Base-by-base conservation (phyloP, 2,329 filamentous ascomycete species). In the Epichloe scottii region DNA sequence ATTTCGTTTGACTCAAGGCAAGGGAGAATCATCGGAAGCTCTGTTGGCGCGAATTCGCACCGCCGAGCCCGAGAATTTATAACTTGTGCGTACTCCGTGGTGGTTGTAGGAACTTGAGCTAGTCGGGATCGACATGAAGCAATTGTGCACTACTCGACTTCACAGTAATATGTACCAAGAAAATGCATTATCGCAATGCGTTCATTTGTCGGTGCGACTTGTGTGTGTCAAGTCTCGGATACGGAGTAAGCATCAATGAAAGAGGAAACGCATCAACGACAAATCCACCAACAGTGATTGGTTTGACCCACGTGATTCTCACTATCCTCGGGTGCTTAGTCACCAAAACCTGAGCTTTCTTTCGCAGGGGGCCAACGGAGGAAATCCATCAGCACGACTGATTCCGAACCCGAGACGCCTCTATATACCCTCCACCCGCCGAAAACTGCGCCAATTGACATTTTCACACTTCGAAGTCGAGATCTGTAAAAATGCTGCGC, bases 401-500 rank as follows among this genome's bases (percentile, higher is more conserved):
- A 57, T 55, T 60, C 55, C 49, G 55, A 58, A 55, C 57, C 54
- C 50, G 56, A 58, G 55, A 59, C 55, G 53, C 52, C 58, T 54
- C 54, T 53, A 54, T 49, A 56, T 49, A 46, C 43, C 34, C 39
- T 50, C 46, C 34, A 49, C 51, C 50, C 53, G 49, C 50, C 52
- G 47, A 54, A 52, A 56, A 54, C 58, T 54, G 59, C 58, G 55
- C 55, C 67, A 68, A 70, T 69, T 67, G 64, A 62, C 60, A 55
- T 53, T 48, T 51, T 40, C 34, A 49, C 55, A 51, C 53, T 50
- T 53, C 52, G 50, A 53, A 56, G 48, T 53, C 55, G 50, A 53
- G 42, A 49, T 47, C 55, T 55, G 53, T 54, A 62, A 71, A 63
- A 58, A 79, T 79, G 77, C 70, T 79, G 68, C 76, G 77, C 68